These are phyloP conservation scores for Leccinum griseonigrum DNA, from an alignment of 1,284 basidiomycete species.

Conservation along the genomic window DNA sequence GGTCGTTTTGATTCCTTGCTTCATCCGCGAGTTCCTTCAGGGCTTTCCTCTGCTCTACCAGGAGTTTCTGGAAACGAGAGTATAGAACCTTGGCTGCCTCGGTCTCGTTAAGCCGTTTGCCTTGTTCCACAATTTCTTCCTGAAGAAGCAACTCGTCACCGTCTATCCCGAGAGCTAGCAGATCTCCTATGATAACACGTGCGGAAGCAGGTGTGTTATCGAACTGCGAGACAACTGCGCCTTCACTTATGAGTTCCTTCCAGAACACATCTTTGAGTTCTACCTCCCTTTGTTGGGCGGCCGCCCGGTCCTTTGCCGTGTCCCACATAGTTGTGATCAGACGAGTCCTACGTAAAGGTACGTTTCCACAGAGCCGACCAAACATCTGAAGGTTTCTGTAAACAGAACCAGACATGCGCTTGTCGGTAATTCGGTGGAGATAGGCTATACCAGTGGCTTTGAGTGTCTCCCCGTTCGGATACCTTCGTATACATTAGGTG, in stretches of 20 bases:
- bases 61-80: background rate
- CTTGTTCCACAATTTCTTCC: background rate
- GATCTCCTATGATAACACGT: background rate
- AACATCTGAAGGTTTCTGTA: slow-evolving; percentile 1
- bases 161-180: background rate
- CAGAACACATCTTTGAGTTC: background rate
- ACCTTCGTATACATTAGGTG: background rate
- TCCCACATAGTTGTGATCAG: slow-evolving; percentile 1
- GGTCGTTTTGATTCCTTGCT: background rate
- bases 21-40: background rate
- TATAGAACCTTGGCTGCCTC: slow-evolving; percentile 1
- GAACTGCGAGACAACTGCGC: background rate
- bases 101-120: background rate
- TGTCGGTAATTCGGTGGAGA: slow-evolving; percentile 3
- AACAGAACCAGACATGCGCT: background rate
- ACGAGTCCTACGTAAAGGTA: background rate
- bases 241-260: background rate
- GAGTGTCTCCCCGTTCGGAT: background rate
- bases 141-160: background rate
- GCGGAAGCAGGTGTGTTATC: background rate
- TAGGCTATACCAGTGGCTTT: background rate
- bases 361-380: background rate
- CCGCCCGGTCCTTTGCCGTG: background rate
- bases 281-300: background rate
- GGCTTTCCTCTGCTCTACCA: background rate